These are phyloP conservation scores for Alternaria arborescens DNA, from an alignment of 2,329 filamentous ascomycete species.

Conservation along the genomic window DNA sequence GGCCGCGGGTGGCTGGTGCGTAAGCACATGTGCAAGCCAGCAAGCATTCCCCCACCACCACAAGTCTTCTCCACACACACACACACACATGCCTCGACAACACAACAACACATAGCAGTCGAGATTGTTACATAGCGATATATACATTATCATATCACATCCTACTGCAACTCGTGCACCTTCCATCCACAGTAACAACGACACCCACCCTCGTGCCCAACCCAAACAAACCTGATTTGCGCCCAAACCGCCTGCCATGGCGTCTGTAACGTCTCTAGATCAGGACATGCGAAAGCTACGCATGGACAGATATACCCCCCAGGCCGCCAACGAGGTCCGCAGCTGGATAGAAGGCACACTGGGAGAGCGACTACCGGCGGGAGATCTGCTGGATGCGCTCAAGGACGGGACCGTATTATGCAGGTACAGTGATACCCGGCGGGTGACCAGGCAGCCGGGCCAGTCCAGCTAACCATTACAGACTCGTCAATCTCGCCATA, in stretches of 20 bases:
- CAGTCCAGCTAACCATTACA: constrained; percentile 46
- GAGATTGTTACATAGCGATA: constrained; percentile 2
- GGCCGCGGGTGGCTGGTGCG: constrained; percentile 35
- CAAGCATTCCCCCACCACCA: constrained; percentile 24
- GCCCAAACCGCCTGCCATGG: constrained; percentile 66
- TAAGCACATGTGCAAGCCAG: constrained; percentile 22
- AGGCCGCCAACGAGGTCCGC: constrained; percentile 84
- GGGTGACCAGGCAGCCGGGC: neutral
- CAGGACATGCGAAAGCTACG: constrained; percentile 95
- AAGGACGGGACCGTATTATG: constrained; percentile 93
- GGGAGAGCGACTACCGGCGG: constrained; percentile 73
- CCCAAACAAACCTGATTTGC: constrained; percentile 20
- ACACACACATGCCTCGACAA: neutral
- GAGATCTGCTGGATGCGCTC: constrained; percentile 83
- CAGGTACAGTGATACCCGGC: constrained; percentile 69
- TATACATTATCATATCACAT: constrained; percentile 1
- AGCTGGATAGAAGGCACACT: constrained; percentile 86
- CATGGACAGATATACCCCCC: constrained; percentile 89
- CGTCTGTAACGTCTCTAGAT: constrained; percentile 91
- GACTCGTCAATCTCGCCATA: constrained; percentile 81
- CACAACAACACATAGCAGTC: constrained; percentile 5
- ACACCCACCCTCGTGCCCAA: constrained; percentile 14
- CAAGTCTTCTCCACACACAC: constrained; percentile 9
- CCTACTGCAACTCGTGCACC: neutral
- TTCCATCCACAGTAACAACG: neutral